Base-by-base conservation (phyloP, 2,329 filamentous ascomycete genomes). In the Rhexocercosporidium sp. region DNA sequence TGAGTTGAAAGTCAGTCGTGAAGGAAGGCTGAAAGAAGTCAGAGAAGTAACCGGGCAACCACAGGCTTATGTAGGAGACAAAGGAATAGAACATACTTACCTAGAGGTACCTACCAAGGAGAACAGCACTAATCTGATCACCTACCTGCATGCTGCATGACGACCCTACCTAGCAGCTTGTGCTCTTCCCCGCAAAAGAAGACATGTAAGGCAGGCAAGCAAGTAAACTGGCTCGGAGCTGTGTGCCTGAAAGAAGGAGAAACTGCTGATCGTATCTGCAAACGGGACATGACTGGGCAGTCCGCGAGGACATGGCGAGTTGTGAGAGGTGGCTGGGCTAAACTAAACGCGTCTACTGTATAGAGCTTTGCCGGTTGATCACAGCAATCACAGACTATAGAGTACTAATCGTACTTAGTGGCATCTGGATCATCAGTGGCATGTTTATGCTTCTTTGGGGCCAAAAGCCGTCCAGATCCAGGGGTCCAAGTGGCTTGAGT, bases 401-500 rank as follows among this genome's bases (percentile, higher is more conserved):
- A 59, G 51, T 27, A n/a, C 41, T 29, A 49, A 5, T 25, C n/a
- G 22, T 41, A n/a, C n/a, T n/a, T n/a, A 11, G 44, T 47, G 44
- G n/a, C n/a, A 20, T 25, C 44, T 22, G n/a, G n/a, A 47, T 9
- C 27, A 47, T 56, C 12, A 54, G 46, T 56, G 59, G 31, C 34
- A 61, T 39, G 34, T 56, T 56, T 39, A 57, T 60, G 63, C 63
- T 60, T 60, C 46, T 65, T 41, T 60, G 63, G 56, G 44, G 62
- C 57, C 63, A 61, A 34, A 16, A 34, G 47, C n/a, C 27, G 44
- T 25, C 46, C 3, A 20, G 18, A 2, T 37, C 14, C 49, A 57
- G 59, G 56, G 62, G 57, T 61, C 63, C 63, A 41, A 65, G 63
- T 65, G 56, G 63, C 63, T 65, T 46, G 22, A 16, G 12, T 34